Evolutionary conservation across 306 rosid genomes (phyloP).

Genomic region (Rubus idaeus): DNA sequence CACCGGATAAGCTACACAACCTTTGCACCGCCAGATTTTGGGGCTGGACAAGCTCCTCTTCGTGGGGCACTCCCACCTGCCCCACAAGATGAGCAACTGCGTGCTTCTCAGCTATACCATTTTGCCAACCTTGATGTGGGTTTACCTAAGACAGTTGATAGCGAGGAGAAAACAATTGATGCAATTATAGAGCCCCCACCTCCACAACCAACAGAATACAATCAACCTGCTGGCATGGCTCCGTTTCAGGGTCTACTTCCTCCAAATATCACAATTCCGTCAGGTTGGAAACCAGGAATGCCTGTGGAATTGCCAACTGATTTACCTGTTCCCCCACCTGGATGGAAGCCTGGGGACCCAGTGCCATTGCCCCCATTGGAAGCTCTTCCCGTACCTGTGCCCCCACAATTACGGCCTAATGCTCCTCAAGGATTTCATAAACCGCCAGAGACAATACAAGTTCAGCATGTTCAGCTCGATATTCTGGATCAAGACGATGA

Average conservation of each 20-base stretch:
- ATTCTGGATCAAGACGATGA: constrained; percentile 75
- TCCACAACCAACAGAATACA: constrained; percentile 36
- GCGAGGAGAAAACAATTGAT: constrained; percentile 60
- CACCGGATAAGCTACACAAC: constrained; percentile 89
- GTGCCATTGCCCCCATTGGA: constrained; percentile 78
- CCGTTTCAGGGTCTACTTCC: constrained; percentile 73
- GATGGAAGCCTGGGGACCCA: constrained; percentile 96
- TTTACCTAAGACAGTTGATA: constrained; percentile 65
- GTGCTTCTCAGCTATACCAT: constrained; percentile 81
- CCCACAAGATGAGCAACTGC: constrained; percentile 95
- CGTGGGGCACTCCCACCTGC: constrained; percentile 91
- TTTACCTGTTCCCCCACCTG: constrained; percentile 84
- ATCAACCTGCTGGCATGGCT: constrained; percentile 51
- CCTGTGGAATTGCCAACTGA: constrained; percentile 76
- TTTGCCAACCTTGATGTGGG: constrained; percentile 89
- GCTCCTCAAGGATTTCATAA: constrained; percentile 47
- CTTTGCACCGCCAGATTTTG: constrained; percentile 90
- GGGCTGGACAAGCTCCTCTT: constrained; percentile 84
- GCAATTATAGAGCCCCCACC: constrained; percentile 63
- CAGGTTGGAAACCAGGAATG: constrained; percentile 98
- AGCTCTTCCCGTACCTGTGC: constrained; percentile 54
- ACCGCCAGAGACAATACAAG: constrained; percentile 79
- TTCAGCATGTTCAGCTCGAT: constrained; percentile 87
- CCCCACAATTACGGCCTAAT: constrained; percentile 46
- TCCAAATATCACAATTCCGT: constrained; percentile 66